A percentile compares a stretch with the other conserved stretches of the same genome.
phyloP scores from a whole-genome alignment of 2,329 filamentous ascomycete genomes.

The Colletotrichum noveboracense region DNA sequence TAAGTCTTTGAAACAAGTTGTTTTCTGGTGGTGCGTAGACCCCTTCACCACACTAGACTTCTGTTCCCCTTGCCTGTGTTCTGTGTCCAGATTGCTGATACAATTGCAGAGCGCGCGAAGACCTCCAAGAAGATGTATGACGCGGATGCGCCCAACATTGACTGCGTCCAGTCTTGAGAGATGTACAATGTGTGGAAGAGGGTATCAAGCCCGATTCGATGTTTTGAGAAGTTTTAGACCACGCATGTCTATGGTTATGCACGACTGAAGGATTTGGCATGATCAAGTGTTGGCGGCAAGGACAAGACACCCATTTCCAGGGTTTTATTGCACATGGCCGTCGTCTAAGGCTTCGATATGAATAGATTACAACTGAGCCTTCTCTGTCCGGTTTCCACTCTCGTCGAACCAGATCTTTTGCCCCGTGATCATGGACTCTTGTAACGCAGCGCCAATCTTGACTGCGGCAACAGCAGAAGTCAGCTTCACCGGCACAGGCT shows the following conservation, averaged over 20 bases:
- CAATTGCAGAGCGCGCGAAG: neutral
- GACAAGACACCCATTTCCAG: neutral
- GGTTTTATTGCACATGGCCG: neutral
- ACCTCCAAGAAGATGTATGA: neutral
- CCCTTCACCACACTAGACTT: neutral
- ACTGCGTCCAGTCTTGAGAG: neutral
- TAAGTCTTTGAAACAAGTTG: neutral
- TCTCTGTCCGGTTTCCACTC: conserved; percentile 21
- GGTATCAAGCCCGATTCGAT: neutral
- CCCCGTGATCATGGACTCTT: conserved; percentile 59
- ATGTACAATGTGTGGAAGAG: neutral
- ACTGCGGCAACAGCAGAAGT: conserved; percentile 63
- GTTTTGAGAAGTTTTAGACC: neutral
- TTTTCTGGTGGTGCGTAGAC: neutral
- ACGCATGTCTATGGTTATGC: neutral
- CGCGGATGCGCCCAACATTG: neutral
- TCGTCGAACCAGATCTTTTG: conserved; percentile 65
- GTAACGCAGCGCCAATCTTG: conserved; percentile 64
- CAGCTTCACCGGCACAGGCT: conserved; percentile 59
- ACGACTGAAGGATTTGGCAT: neutral
- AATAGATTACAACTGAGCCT: neutral
- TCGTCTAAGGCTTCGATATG: neutral
- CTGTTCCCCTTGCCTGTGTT: neutral
- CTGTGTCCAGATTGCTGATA: neutral
- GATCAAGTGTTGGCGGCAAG: neutral